Evolutionary conservation across 202 grass and related monocot genomes (phyloP), one percentile per base, ranked within the genome.

Genomic region (Alloteropsis angusta): DNA sequence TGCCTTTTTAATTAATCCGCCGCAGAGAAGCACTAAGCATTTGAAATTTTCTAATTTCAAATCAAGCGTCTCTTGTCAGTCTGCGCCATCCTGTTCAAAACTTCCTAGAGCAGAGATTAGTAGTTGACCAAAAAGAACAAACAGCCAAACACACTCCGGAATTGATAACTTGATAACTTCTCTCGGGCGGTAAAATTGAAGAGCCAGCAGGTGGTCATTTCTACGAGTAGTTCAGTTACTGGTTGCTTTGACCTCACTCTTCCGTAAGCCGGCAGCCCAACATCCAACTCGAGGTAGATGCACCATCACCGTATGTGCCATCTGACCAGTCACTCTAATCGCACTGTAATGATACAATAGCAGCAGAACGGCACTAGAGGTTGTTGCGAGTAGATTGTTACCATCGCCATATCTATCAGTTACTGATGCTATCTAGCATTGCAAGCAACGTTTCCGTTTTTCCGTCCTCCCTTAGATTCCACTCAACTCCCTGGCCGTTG

Each of bases 171-270:
- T n/a, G n/a, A n/a, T n/a, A n/a, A n/a, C 3, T 38, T 65, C 4
- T 48, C 28, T 38, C 62, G 25, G 13, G 64, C 55, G 48, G 64
- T 61, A 60, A 68, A 68, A 75, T 54, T 28, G 9, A 14, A 17
- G 59, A 37, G 12, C 3, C 4, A 47, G 22, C 12, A 25, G 45
- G 34, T 65, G 75, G 2, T 14, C 54, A 28, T 73, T 73, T 87
- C 60, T n/a, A n/a, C n/a, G n/a, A n/a, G n/a, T 26, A 69, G 8
- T 62, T 75, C 75, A 37, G 1, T 30, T 30, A 30, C 28, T 30
- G 28, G 28, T 30, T 72, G 52, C 86, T 88, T 84, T 63, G 70
- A 84, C 62, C 62, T 72, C 52, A 86, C 84, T 77, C 65, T 30
- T 71, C 57, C 55, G 50, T 17, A 71, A 74, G 68, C 36, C 23